Conservation (phyloP, 2,329 filamentous ascomycete species). For the Scolecobasidium constrictum region DNA sequence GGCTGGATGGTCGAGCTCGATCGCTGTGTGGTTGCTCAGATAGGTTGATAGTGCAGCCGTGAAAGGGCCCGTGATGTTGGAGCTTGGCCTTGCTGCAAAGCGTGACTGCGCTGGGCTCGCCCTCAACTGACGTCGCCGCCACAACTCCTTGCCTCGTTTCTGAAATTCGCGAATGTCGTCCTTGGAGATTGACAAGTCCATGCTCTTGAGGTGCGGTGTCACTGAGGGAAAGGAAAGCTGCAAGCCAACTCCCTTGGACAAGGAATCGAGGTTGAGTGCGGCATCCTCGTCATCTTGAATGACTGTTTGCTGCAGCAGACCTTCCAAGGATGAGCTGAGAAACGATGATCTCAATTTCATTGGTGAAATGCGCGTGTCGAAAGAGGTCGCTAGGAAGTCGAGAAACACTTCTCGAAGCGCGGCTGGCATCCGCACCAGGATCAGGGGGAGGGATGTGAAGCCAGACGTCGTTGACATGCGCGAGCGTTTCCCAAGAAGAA, state of each 20-base stretch:
- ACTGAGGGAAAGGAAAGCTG: slow-evolving; percentile 9
- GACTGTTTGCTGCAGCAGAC: slow-evolving; percentile 5
- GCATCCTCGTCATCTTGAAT: slow-evolving; percentile 1
- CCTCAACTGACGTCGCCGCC: slow-evolving; percentile 1
- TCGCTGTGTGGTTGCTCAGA: slow-evolving; percentile 9
- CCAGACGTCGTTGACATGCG: slow-evolving; percentile 16
- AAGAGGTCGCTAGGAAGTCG: slow-evolving; percentile 37
- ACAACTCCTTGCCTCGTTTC: slow-evolving; percentile 1
- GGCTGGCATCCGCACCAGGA: slow-evolving; percentile 40
- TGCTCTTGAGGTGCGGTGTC: slow-evolving; percentile 3
- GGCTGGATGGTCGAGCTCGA: slow-evolving; percentile 5
- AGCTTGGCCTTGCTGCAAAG: background rate
- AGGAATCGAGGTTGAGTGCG: background rate
- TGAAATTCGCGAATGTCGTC: slow-evolving; percentile 10
- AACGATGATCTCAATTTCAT: slow-evolving; percentile 9
- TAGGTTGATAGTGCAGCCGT: slow-evolving; percentile 9
- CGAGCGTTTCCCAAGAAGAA: slow-evolving; percentile 32
- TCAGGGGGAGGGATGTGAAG: slow-evolving; percentile 38
- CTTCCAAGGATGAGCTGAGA: slow-evolving; percentile 7
- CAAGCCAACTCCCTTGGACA: slow-evolving; percentile 6
- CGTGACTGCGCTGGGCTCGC: background rate
- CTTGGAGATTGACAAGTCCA: slow-evolving; percentile 9
- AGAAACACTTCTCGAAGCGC: slow-evolving; percentile 37
- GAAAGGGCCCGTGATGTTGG: slow-evolving; percentile 9
- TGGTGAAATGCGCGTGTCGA: slow-evolving; percentile 31